Conservation (phyloP, 2,329 filamentous ascomycete genomes). For the Arachnomyces sp. region DNA sequence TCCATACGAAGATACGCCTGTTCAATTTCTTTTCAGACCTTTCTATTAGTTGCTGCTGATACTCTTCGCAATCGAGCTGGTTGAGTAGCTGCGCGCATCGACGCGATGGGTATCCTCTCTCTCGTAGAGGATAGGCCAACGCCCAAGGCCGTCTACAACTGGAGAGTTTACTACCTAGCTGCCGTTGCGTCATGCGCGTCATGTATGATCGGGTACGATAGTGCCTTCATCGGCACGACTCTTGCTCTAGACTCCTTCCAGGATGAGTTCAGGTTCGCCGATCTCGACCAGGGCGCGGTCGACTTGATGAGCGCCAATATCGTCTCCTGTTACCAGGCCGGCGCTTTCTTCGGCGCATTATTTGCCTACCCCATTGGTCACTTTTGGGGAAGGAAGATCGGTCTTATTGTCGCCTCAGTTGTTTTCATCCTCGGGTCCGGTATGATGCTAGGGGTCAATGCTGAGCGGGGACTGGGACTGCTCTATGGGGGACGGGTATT, state of each 20-base stretch:
- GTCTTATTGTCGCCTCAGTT: slow-evolving; percentile 52
- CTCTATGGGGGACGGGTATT: slow-evolving; percentile 52
- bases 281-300: slow-evolving; percentile 42
- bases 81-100: neutral
- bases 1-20: no score
- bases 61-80: no score
- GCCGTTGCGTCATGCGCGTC: slow-evolving; percentile 50
- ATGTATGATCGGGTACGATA: slow-evolving; percentile 58
- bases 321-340: slow-evolving; percentile 73
- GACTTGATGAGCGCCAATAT: slow-evolving; percentile 65
- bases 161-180: slow-evolving; percentile 50
- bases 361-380: slow-evolving; percentile 59
- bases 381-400: slow-evolving; percentile 60
- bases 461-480: slow-evolving; percentile 54
- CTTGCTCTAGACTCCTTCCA: slow-evolving; percentile 63
- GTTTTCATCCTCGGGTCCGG: slow-evolving; percentile 66
- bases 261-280: slow-evolving; percentile 57
- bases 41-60: no score
- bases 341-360: slow-evolving; percentile 74
- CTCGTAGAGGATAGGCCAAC: slow-evolving; percentile 45
- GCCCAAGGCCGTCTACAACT: slow-evolving; percentile 53
- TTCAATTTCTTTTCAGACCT: no score
- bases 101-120: slow-evolving; percentile 32
- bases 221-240: slow-evolving; percentile 72
- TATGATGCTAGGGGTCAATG: slow-evolving; percentile 62